phyloP scores from a whole-genome alignment of 1,139 yeast genomes.

The Yamadazyma sp. region DNA sequence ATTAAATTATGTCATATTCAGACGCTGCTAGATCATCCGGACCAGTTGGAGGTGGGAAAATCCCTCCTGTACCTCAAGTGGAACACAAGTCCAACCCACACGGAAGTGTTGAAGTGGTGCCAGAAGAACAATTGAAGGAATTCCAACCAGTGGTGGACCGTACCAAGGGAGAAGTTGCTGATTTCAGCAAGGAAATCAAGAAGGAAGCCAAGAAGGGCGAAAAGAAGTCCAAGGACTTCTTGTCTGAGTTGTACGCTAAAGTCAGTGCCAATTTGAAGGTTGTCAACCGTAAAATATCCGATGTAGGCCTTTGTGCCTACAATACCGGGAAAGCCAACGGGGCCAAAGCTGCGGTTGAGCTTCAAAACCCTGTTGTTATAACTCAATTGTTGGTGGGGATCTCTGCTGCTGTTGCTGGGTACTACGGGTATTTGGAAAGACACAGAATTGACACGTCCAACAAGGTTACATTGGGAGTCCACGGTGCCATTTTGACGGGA shows the following conservation, averaged over 20 bases:
- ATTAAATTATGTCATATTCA: conserved; percentile 28
- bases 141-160: conserved; percentile 26
- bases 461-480: conserved; percentile 50
- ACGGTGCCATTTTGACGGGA: conserved; percentile 56
- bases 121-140: conserved; percentile 28
- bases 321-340: conserved; percentile 6
- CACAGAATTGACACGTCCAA: conserved; percentile 47
- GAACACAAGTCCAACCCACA: conserved; percentile 20
- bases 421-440: conserved; percentile 55
- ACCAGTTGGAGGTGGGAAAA: conserved; percentile 24
- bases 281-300: conserved; percentile 9
- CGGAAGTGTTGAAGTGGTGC: conserved; percentile 29
- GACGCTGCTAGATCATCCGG: conserved; percentile 43
- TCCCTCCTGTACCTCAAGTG: conserved; percentile 22
- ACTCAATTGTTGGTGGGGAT: conserved; percentile 53
- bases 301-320: conserved; percentile 12
- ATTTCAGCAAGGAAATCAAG: conserved; percentile 15
- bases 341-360: conserved; percentile 14
- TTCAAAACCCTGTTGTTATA: conserved; percentile 64
- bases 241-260: conserved; percentile 3
- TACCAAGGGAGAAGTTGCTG: conserved; percentile 15
- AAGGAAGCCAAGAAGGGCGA: conserved; percentile 19
- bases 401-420: conserved; percentile 50
- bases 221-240: conserved; percentile 19
- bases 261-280: conserved; percentile 2